Evolutionary conservation across 441 rosid species (phyloP), one percentile per base, ranked within the genome.

Genomic region (Populus hybrid): DNA sequence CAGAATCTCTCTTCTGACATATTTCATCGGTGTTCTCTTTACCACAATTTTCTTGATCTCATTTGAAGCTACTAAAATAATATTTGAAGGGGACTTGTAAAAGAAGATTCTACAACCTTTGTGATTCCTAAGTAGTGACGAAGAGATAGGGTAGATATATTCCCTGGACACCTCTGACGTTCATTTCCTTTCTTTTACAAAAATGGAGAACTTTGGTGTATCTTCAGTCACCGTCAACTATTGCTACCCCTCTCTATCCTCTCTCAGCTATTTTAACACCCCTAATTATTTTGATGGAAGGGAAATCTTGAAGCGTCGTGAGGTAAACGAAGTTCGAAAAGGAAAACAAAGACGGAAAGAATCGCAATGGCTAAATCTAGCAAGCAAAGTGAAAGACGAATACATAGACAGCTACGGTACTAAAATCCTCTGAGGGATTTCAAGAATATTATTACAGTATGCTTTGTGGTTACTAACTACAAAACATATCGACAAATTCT

Each of bases 341-440:
- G 75, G 54, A 66, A 73, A 28, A 46, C 64, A 71, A 10, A 78
- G 50, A 50, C 65, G 46, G 67, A n/a, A 64, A 65, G 87, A 81
- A 81, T 85, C 84, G 28, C 16, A 30, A 77, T 70, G 36, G 24
- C 66, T 74, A 71, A 71, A 61, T 70, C n/a, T 74, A 40, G 69
- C 88, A 83, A 83, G 90, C 86, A 89, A 84, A 84, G 90, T 87
- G 81, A 78, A 67, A 70, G 57, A 68, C 59, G 75, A 83, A 77
- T 85, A 76, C 50, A 50, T n/a, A 40, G 87, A 79, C 82, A 80
- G 81, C 79, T 61, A 21, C 16, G 67, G 59, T 24, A 23, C 18
- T 16, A 2, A 38, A 30, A 32, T 8, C 10, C 42, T 10, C 26
- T n/a, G 2, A 3, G 14, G 26, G 32, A 32, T 81, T 30, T 73